Evolutionary conservation across 495 filamentous ascomycete genomes (phyloP).

Genomic region (Aspergillus kassunensis): DNA sequence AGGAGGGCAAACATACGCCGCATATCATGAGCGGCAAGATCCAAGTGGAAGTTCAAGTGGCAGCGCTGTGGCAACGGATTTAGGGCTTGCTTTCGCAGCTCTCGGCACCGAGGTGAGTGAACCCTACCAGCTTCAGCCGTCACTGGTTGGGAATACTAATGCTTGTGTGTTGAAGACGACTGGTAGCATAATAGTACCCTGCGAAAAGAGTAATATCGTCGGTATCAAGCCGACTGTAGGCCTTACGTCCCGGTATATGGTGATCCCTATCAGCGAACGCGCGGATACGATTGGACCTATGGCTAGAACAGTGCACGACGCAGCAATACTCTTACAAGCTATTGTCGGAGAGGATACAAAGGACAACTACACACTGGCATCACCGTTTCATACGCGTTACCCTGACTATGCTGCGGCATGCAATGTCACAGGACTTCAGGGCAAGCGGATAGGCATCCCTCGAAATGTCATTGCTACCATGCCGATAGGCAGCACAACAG

Average conservation of each 20-base stretch:
- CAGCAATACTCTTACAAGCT: slow-evolving; percentile 59
- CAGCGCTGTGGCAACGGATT: slow-evolving; percentile 43
- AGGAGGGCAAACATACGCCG: slow-evolving; percentile 47
- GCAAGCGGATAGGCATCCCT: slow-evolving; percentile 50
- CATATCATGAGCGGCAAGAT: slow-evolving; percentile 49
- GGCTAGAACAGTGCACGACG: slow-evolving; percentile 62
- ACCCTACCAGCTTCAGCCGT: neutral
- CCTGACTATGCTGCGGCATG: slow-evolving; percentile 52
- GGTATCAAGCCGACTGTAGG: slow-evolving; percentile 70
- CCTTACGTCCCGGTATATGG: slow-evolving; percentile 56
- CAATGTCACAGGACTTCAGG: slow-evolving; percentile 40
- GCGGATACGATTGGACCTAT: slow-evolving; percentile 67
- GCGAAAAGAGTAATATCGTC: slow-evolving; percentile 52
- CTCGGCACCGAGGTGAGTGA: slow-evolving; percentile 48
- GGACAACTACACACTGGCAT: slow-evolving; percentile 51
- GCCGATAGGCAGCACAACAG: slow-evolving; percentile 10
- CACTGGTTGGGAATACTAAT: neutral
- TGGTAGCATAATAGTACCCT: slow-evolving; percentile 50
- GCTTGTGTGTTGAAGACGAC: slow-evolving; percentile 35
- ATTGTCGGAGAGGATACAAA: slow-evolving; percentile 52
- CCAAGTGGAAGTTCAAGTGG: slow-evolving; percentile 53
- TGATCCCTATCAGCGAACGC: slow-evolving; percentile 58
- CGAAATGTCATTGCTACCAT: slow-evolving; percentile 38
- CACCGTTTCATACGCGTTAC: slow-evolving; percentile 35
- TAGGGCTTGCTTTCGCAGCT: slow-evolving; percentile 46